phyloP scores from a whole-genome alignment of 345 rosid species.

The Gossypium rotundifolium region DNA sequence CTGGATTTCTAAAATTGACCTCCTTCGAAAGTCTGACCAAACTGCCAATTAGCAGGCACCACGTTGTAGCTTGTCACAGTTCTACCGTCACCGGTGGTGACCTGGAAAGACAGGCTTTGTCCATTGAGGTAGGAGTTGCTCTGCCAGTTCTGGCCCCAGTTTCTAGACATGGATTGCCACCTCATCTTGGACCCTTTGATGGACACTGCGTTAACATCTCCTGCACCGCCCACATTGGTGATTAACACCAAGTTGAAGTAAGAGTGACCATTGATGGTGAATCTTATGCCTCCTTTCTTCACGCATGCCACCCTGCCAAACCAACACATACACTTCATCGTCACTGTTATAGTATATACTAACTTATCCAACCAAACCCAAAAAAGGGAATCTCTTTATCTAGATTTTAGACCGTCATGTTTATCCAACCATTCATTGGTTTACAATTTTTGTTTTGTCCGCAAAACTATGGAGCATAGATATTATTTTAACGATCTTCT shows the following conservation, averaged over 20 bases:
- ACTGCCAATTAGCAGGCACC: conserved; percentile 53
- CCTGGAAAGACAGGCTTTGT: conserved; percentile 47
- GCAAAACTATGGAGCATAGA: not conserved
- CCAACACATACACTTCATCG: not conserved
- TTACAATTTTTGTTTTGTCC: not conserved
- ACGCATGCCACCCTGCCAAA: conserved; percentile 42
- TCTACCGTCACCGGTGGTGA: conserved; percentile 50
- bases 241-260: conserved; percentile 56
- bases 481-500: not conserved
- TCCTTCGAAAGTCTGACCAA: conserved; percentile 56
- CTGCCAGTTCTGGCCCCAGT: conserved; percentile 77
- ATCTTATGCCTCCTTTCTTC: conserved; percentile 54
- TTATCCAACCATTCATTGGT: not conserved
- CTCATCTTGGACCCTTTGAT: conserved; percentile 50
- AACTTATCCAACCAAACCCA: not conserved
- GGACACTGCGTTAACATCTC: conserved; percentile 51
- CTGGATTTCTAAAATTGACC: conserved; percentile 35
- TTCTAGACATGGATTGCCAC: conserved; percentile 66
- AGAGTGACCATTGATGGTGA: conserved; percentile 49
- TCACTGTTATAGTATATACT: not conserved
- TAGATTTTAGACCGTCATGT: not conserved
- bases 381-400: not conserved
- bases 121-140: conserved; percentile 48
- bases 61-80: conserved; percentile 42
- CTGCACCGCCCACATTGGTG: conserved; percentile 61